A percentile compares a stretch with the other conserved stretches of the same genome.
These are phyloP conservation scores for Cyclotella atomus DNA, from an alignment of 108 stramenopile species.

Conservation along the genomic window DNA sequence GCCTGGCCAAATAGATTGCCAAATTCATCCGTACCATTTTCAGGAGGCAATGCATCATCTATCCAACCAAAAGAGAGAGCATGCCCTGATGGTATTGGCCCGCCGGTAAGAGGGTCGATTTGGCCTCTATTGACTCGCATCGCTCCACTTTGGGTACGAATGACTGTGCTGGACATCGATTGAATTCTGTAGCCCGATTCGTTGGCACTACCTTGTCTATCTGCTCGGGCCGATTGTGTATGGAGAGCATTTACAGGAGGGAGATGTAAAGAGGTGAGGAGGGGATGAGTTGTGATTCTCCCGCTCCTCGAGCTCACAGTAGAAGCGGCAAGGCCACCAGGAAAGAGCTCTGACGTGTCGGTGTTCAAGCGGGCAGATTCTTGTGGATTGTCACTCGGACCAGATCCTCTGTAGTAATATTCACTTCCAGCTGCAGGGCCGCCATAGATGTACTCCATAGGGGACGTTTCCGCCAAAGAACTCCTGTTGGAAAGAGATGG, in stretches of 20 bases:
- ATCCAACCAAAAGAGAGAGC: constrained; percentile 65
- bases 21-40: constrained; percentile 64
- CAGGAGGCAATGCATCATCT: constrained; percentile 79
- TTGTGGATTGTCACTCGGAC: neutral
- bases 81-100: constrained; percentile 10
- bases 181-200: constrained; percentile 3
- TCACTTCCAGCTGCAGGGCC: constrained; percentile 67
- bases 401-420: constrained; percentile 50
- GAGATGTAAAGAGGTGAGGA: constrained; percentile 62
- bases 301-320: constrained; percentile 62
- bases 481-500: constrained; percentile 9
- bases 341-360: constrained; percentile 63
- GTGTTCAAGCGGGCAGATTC: neutral
- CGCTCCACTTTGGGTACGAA: constrained; percentile 44
- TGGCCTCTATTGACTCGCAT: constrained; percentile 51
- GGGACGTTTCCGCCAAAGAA: constrained; percentile 15
- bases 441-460: constrained; percentile 82
- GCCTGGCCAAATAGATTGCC: constrained; percentile 67
- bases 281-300: constrained; percentile 60
- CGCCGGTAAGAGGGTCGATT: constrained; percentile 16
- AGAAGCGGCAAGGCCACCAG: constrained; percentile 75
- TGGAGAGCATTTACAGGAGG: constrained; percentile 75
- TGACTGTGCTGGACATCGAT: constrained; percentile 5
- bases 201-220: neutral
- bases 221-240: constrained; percentile 51